Evolutionary conservation across 371 early-diverging fungal species (phyloP).

Genomic region (Encephalitozoon romaleae): DNA sequence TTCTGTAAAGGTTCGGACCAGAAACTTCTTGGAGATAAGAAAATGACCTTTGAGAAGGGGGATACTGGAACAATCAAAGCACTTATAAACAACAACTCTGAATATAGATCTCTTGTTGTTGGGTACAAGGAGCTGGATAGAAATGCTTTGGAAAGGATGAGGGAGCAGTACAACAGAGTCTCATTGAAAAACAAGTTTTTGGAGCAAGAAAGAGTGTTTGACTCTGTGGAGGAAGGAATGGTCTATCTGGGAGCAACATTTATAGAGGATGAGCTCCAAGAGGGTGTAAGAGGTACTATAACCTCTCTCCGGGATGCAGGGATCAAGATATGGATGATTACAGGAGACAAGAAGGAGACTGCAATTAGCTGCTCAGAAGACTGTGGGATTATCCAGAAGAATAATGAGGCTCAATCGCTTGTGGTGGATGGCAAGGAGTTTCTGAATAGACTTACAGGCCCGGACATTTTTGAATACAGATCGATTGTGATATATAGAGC

Average conservation of each 20-base stretch:
- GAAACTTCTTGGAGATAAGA: slow-evolving; percentile 31
- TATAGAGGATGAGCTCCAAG: slow-evolving; percentile 92
- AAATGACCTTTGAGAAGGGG: neutral
- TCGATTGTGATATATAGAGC: slow-evolving; percentile 65
- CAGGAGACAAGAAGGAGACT: slow-evolving; percentile 97
- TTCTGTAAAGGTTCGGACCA: slow-evolving; percentile 84
- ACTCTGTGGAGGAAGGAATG: slow-evolving; percentile 69
- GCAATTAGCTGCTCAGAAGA: slow-evolving; percentile 69
- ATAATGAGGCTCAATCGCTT: neutral
- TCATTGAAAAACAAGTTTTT: slow-evolving; percentile 63
- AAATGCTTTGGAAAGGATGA: slow-evolving; percentile 65
- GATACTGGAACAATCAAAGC: neutral
- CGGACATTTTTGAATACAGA: slow-evolving; percentile 19
- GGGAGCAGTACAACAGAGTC: slow-evolving; percentile 62
- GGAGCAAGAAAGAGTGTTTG: slow-evolving; percentile 66
- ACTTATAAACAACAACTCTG: slow-evolving; percentile 66
- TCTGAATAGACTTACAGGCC: neutral
- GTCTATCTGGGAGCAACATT: slow-evolving; percentile 82
- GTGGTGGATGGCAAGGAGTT: slow-evolving; percentile 23
- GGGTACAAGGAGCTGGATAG: slow-evolving; percentile 68
- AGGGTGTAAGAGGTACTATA: slow-evolving; percentile 81
- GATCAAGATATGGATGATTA: slow-evolving; percentile 93
- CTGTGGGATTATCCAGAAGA: slow-evolving; percentile 37
- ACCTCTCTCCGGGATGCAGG: slow-evolving; percentile 72
- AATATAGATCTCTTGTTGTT: slow-evolving; percentile 76